These are phyloP conservation scores for Calonectria montana DNA, from an alignment of 2,329 filamentous ascomycete genomes.

Conservation along the genomic window DNA sequence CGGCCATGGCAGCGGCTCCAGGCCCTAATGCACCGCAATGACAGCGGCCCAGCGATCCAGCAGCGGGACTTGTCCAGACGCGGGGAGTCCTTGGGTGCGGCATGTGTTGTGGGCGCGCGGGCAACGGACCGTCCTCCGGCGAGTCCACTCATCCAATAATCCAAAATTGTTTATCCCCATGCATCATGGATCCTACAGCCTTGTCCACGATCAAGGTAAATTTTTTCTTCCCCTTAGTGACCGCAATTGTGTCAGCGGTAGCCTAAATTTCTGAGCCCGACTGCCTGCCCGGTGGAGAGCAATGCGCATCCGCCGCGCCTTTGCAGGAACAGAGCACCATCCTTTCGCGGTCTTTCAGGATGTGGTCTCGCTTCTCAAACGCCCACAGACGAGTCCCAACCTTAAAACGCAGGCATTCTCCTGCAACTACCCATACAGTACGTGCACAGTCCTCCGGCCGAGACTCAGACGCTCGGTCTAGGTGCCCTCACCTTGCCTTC, in stretches of 20 bases:
- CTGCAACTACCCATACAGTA: conserved; percentile 35
- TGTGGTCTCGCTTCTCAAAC: conserved; percentile 3
- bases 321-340: conserved; percentile 1
- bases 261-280: neutral
- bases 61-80: conserved; percentile 33
- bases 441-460: conserved; percentile 19
- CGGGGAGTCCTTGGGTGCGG: conserved; percentile 31
- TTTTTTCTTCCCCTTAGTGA: conserved; percentile 9
- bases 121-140: conserved; percentile 36
- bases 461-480: conserved; percentile 41
- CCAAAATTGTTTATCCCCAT: conserved; percentile 18
- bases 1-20: conserved; percentile 41
- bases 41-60: conserved; percentile 44
- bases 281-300: neutral
- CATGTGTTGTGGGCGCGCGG: conserved; percentile 39
- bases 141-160: conserved; percentile 32
- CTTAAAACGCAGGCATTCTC: conserved; percentile 6
- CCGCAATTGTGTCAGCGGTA: conserved; percentile 13
- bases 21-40: conserved; percentile 46
- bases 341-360: neutral
- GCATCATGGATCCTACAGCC: conserved; percentile 16
- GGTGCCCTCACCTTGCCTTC: conserved; percentile 39
- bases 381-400: neutral
- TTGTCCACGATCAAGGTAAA: conserved; percentile 17
- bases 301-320: neutral